These are phyloP conservation scores for Tulasnella sp. DNA, from an alignment of 768 basidiomycete genomes.

Conservation along the genomic window DNA sequence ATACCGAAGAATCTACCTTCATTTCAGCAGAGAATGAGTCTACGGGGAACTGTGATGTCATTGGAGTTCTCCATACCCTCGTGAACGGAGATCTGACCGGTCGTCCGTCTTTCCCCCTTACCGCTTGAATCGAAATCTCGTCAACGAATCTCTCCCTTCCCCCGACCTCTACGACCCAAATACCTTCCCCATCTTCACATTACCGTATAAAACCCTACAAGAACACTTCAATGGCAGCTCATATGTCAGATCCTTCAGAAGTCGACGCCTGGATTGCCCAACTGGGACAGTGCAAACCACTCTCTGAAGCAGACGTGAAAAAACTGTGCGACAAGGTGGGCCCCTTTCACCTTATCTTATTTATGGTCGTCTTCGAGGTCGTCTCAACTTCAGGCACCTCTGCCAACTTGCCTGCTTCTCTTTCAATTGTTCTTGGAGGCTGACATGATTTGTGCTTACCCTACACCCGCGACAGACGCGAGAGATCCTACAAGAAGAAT, in stretches of 20 bases:
- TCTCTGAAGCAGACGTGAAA: constrained; percentile 93
- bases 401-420: constrained; percentile 8
- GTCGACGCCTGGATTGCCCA: constrained; percentile 97
- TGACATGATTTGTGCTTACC: neutral
- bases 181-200: neutral
- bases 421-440: neutral
- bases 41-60: neutral
- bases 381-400: neutral
- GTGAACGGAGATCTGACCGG: constrained; percentile 5
- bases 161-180: neutral
- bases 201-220: neutral
- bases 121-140: constrained; percentile 19
- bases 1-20: neutral
- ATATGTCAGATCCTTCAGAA: constrained; percentile 48
- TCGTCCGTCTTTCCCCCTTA: constrained; percentile 14
- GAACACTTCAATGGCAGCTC: neutral
- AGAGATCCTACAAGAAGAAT: constrained; percentile 98
- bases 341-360: neutral
- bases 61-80: neutral
- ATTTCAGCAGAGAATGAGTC: neutral
- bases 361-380: neutral
- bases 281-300: constrained; percentile 94
- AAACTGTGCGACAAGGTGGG: constrained; percentile 92
- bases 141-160: constrained; percentile 8
- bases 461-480: constrained; percentile 59